Evolutionary conservation across 164 flowering plant genomes (phyloP).

Genomic region (Houttuynia cordata): DNA sequence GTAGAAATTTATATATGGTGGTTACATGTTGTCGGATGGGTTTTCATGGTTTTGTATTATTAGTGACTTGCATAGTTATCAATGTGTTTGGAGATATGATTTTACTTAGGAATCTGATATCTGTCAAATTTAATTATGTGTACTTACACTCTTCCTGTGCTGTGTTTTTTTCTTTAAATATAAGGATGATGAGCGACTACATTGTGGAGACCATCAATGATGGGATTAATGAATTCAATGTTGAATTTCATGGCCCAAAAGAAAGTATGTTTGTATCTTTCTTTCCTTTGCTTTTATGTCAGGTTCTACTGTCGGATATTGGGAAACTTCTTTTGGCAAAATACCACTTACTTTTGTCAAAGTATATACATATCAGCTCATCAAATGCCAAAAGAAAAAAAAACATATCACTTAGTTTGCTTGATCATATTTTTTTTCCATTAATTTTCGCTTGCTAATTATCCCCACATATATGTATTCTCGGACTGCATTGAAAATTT

Average conservation of each 20-base stretch:
- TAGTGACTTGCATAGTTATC: neutral
- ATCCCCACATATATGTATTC: neutral
- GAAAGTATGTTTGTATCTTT: constrained; percentile 42
- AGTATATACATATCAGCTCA: too few relatives aligned
- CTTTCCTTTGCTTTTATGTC: neutral
- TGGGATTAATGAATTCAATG: constrained; percentile 79
- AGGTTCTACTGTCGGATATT: neutral
- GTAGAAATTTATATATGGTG: neutral
- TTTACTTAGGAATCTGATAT: neutral
- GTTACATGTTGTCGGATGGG: neutral
- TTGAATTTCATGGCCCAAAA: constrained; percentile 94
- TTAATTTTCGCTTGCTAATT: neutral
- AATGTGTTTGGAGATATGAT: too few relatives aligned
- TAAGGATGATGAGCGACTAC: constrained; percentile 97
- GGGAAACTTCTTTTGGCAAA: neutral
- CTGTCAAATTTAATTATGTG: neutral
- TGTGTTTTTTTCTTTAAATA: neutral
- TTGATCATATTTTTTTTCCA: too few relatives aligned
- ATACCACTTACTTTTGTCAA: too few relatives aligned
- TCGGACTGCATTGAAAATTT: neutral
- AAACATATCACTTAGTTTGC: too few relatives aligned
- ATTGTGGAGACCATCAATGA: constrained; percentile 79
- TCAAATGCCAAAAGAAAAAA: too few relatives aligned
- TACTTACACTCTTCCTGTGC: neutral
- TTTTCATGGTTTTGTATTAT: neutral